Evolutionary conservation across 345 rosid genomes (phyloP).

Genomic region (Ricinus communis): DNA sequence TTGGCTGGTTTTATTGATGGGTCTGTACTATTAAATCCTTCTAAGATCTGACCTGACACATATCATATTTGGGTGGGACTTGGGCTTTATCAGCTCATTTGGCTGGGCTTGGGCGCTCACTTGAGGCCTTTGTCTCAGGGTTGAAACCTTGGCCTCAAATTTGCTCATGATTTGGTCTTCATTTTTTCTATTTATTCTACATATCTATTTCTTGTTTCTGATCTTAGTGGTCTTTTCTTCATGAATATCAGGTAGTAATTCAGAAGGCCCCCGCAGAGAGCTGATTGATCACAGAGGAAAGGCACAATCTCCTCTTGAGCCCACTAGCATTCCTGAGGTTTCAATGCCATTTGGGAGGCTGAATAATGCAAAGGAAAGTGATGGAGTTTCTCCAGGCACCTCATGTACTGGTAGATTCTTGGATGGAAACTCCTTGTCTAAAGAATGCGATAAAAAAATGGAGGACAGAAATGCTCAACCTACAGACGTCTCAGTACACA

Average conservation of each 20-base stretch:
- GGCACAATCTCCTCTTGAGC: slow-evolving; percentile 43
- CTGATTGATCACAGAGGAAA: slow-evolving; percentile 48
- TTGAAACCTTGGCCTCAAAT: neutral
- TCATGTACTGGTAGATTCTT: slow-evolving; percentile 49
- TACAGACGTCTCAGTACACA: slow-evolving; percentile 32
- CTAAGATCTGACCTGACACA: neutral
- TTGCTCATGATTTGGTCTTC: neutral
- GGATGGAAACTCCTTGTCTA: slow-evolving; percentile 44
- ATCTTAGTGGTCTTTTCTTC: slow-evolving; percentile 2
- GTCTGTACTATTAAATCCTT: neutral
- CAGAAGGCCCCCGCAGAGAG: slow-evolving; percentile 57
- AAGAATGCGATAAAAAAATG: slow-evolving; percentile 45
- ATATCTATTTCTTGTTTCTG: neutral
- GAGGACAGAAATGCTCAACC: slow-evolving; percentile 42
- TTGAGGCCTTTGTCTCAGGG: neutral
- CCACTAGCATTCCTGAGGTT: slow-evolving; percentile 42
- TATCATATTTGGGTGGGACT: neutral
- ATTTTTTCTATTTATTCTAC: neutral
- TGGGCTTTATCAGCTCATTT: neutral
- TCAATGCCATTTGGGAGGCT: slow-evolving; percentile 45
- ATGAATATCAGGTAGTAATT: slow-evolving; percentile 34
- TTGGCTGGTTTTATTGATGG: slow-evolving; percentile 3
- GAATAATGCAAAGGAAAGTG: slow-evolving; percentile 44
- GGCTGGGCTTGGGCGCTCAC: neutral
- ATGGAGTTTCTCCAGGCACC: slow-evolving; percentile 31